Evolutionary conservation across 176 grass and related monocot species (phyloP), one percentile per base, ranked within the genome.

Genomic region (Musa beccarii): DNA sequence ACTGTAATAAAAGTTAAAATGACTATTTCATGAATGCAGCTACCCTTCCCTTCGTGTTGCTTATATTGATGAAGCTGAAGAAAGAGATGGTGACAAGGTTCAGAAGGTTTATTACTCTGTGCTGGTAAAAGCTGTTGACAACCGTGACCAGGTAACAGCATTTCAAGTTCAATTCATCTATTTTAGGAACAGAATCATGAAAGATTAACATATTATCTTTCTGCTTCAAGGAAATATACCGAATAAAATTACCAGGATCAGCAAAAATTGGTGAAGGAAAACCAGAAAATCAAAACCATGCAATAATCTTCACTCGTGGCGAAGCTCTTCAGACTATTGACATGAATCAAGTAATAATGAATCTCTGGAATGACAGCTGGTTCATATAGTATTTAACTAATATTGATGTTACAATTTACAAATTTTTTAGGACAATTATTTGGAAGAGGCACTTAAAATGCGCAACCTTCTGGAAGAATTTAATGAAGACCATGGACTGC

Each of bases 391-490:
- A 76, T 82, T n/a, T 72, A 83, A 10, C 20, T 57, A 56, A 68
- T 73, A 2, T 63, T 0, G 25, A 28, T 78, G 9, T 61, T 79
- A 75, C 71, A 24, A 76, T 82, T 71, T 22, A 79, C 53, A 54
- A 28, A 67, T 82, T 63, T 23, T 83, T 78, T 57, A 97, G 94
- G 94, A 97, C 26, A 93, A 97, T 79, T 93, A 97, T 85, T 79
- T 97, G 79, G 94, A 97, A 80, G 94, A 97, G 80, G 94, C 90
- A 71, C 79, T 97, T 52, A 97, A 97, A 88, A 97, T 97, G 93
- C 71, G 90, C 2, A 97, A 97, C 77, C 85, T 97, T 73, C 75
- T 97, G 49, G 90, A 97, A 89, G 90, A 97, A 78, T 97, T 97
- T 34, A 92, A 97, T 69, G 93, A 96, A 83, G 91, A 77, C 54